phyloP scores from a whole-genome alignment of 2,329 filamentous ascomycete species.

The Sporothrix luriei region DNA sequence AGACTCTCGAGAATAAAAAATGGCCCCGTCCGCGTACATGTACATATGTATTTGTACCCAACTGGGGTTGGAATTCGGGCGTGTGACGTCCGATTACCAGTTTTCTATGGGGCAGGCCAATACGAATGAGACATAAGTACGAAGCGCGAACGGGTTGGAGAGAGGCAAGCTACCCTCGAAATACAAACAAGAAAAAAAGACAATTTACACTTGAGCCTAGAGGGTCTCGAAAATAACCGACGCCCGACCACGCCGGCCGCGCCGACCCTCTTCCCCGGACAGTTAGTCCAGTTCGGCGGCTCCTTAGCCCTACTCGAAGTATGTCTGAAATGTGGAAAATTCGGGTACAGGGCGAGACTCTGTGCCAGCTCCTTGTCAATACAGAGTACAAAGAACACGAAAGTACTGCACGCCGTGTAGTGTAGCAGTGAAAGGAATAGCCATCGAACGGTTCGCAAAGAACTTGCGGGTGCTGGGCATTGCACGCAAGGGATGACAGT shows the following conservation, averaged over 20 bases:
- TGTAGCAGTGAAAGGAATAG: constrained; percentile 16
- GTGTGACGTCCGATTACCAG: background rate
- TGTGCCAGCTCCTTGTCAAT: background rate
- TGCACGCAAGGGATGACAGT: constrained; percentile 8
- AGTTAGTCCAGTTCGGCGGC: constrained; percentile 7
- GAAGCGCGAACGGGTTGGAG: too few species aligned
- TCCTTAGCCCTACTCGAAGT: background rate
- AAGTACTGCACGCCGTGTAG: background rate
- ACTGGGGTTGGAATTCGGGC: background rate
- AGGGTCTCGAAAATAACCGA: background rate
- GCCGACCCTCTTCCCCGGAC: constrained; percentile 29
- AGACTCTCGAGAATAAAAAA: background rate
- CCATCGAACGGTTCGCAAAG: background rate
- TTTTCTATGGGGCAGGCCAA: background rate
- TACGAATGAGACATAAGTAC: constrained; percentile 18
- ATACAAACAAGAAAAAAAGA: background rate
- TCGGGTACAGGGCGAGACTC: background rate
- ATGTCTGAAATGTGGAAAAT: background rate
- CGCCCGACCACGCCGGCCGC: constrained; percentile 26
- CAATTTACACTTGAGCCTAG: background rate
- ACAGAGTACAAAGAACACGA: background rate
- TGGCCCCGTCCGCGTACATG: constrained; percentile 10
- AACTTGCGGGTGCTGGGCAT: background rate
- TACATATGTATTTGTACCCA: constrained; percentile 32
- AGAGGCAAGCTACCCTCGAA: background rate